phyloP scores from a whole-genome alignment of 108 stramenopile species.

The Cyclotella choctawhatcheeana region DNA sequence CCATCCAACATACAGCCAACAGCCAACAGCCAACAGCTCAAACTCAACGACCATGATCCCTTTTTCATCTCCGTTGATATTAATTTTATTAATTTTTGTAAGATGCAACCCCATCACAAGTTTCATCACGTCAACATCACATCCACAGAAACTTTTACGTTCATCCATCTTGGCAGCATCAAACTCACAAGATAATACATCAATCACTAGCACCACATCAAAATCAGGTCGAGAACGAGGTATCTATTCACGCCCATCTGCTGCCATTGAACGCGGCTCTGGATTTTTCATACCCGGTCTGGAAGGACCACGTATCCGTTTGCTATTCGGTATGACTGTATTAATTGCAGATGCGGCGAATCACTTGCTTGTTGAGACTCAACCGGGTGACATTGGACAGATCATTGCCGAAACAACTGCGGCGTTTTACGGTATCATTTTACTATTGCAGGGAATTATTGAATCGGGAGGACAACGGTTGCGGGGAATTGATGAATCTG shows the following conservation, averaged over 20 bases:
- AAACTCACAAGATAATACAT: not conserved
- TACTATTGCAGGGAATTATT: slow-evolving; percentile 77
- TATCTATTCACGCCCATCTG: slow-evolving; percentile 91
- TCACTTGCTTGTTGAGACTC: slow-evolving; percentile 35
- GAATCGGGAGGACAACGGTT: slow-evolving; percentile 65
- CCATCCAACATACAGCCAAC: no score
- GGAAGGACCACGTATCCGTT: slow-evolving; percentile 86
- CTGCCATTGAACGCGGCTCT: slow-evolving; percentile 92
- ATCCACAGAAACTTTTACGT: no score
- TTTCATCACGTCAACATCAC: not conserved
- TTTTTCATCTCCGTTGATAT: no score
- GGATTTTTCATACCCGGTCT: slow-evolving; percentile 97
- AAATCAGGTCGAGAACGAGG: slow-evolving; percentile 55
- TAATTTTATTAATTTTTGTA: no score
- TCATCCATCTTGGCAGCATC: not conserved
- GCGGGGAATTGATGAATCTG: slow-evolving; percentile 14
- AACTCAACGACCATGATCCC: no score
- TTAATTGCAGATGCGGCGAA: slow-evolving; percentile 58
- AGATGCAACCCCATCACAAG: not conserved
- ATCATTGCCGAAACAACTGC: slow-evolving; percentile 59
- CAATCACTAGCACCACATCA: not conserved
- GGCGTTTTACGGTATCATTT: slow-evolving; percentile 58
- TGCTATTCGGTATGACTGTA: slow-evolving; percentile 66
- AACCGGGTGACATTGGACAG: slow-evolving; percentile 23
- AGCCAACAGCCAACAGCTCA: no score